Conservation (phyloP, 306 rosid species). For the Lablab purpureus region DNA sequence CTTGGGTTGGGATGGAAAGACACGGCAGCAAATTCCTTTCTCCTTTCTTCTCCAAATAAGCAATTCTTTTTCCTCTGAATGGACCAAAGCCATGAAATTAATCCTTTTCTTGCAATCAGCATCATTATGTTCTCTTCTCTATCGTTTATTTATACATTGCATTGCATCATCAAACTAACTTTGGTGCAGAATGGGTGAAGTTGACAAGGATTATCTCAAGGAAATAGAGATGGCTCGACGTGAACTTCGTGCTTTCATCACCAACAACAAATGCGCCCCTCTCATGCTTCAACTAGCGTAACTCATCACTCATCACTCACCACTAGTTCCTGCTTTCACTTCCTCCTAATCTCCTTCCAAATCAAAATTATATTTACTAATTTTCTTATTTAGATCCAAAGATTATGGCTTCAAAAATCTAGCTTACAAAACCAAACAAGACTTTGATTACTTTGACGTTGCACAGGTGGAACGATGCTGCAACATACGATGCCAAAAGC, state of each 20-base stretch:
- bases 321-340: not conserved
- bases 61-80: not conserved
- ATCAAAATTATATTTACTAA: no score
- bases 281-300: not conserved
- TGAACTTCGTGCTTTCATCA: not conserved
- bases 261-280: not conserved
- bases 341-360: not conserved
- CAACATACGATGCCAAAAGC: not conserved
- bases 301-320: no score
- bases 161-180: not conserved
- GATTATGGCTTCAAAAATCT: no score
- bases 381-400: no score
- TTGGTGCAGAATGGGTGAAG: not conserved
- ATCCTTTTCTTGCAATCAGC: not conserved
- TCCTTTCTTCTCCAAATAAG: not conserved
- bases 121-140: not conserved
- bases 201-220: not conserved
- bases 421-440: no score
- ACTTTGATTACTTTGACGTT: not conserved
- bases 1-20: no score
- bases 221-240: constrained; percentile 7
- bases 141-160: not conserved
- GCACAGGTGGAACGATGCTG: not conserved
- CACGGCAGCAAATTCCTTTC: not conserved
- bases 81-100: not conserved